Percentiles rank a stretch among this genome's conserved stretches.
phyloP scores from a whole-genome alignment of 345 rosid species.

The Microthlaspi erraticum region DNA sequence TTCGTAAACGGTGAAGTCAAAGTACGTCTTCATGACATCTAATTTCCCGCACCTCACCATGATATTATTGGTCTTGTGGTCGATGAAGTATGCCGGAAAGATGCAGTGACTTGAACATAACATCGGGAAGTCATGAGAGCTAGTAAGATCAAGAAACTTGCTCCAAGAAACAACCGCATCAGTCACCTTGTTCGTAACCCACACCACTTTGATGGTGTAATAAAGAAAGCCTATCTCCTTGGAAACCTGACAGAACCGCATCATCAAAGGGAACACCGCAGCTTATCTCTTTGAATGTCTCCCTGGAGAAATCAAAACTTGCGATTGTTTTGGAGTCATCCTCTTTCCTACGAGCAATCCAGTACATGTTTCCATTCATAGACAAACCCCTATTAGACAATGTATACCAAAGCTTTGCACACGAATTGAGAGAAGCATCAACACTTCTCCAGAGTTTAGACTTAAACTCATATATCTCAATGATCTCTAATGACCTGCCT shows the following conservation, averaged over 20 bases:
- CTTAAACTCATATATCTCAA: conserved; percentile 7
- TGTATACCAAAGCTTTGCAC: neutral
- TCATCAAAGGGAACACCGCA: neutral
- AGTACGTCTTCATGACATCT: neutral
- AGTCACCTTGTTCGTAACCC: conserved; percentile 13
- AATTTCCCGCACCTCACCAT: neutral
- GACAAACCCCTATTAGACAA: neutral
- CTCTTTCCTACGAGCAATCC: neutral
- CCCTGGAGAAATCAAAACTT: neutral
- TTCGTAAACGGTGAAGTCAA: neutral
- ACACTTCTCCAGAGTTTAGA: neutral
- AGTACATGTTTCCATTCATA: conserved; percentile 11
- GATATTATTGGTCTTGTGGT: neutral
- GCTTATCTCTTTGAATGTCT: neutral
- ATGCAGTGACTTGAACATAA: neutral
- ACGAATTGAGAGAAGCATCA: neutral
- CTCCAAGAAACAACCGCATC: conserved; percentile 2
- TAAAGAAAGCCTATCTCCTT: conserved; percentile 20
- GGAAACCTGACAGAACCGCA: neutral
- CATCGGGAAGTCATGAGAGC: neutral
- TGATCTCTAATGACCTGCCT: neutral
- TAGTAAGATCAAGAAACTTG: neutral
- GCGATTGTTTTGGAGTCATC: neutral
- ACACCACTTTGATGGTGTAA: neutral
- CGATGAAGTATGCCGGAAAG: neutral